These are phyloP conservation scores for Magnolia kwangsiensis DNA, from an alignment of 164 flowering plant genomes.

Conservation along the genomic window DNA sequence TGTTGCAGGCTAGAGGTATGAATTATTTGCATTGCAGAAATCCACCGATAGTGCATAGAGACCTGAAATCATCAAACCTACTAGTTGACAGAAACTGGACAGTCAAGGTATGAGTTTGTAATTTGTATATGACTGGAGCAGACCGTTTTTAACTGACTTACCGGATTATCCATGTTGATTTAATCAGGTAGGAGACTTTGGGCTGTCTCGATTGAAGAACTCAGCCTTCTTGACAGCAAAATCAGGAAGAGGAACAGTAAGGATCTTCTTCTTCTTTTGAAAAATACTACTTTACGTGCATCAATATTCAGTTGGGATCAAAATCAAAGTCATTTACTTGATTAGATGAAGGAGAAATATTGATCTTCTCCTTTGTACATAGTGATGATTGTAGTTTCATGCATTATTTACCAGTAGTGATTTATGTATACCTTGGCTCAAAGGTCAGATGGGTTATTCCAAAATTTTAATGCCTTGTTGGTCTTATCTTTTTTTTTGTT, in stretches of 20 bases:
- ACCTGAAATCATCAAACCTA: constrained; percentile 79
- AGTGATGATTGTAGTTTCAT: background rate
- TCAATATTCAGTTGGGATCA: background rate
- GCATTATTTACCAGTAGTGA: background rate
- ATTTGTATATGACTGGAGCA: background rate
- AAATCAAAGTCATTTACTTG: background rate
- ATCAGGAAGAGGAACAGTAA: constrained; percentile 86
- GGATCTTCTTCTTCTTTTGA: background rate
- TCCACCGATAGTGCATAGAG: constrained; percentile 89
- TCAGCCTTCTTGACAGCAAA: constrained; percentile 60
- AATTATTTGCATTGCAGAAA: constrained; percentile 79
- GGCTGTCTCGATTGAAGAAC: constrained; percentile 66
- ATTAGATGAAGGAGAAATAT: background rate
- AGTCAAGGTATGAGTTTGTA: constrained; percentile 58
- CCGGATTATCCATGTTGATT: background rate
- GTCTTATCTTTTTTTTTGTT: no score
- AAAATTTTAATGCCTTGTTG: background rate
- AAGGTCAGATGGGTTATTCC: background rate
- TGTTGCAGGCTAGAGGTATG: constrained; percentile 79
- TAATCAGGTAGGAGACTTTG: constrained; percentile 88
- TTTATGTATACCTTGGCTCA: background rate
- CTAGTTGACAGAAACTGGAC: constrained; percentile 86
- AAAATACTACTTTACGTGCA: no score
- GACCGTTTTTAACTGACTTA: background rate
- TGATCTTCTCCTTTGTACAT: no score